phyloP scores from a whole-genome alignment of 352 stramenopile species.

The Peronospora belbahrii region DNA sequence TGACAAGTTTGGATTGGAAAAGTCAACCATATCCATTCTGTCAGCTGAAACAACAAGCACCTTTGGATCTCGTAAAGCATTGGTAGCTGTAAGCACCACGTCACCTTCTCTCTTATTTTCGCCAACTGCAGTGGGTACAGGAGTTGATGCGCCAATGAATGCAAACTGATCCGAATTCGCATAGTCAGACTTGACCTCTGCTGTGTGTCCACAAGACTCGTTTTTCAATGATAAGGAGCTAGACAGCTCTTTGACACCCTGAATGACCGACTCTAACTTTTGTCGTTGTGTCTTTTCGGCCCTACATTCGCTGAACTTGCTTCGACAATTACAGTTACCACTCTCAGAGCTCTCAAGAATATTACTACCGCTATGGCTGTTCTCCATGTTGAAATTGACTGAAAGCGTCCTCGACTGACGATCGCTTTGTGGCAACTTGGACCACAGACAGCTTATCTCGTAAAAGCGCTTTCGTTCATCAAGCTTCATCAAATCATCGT shows the following conservation, averaged over 20 bases:
- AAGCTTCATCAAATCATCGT: conserved; percentile 31
- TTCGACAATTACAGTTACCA: conserved; percentile 10
- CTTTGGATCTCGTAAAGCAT: conserved; percentile 3
- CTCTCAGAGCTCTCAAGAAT: conserved; percentile 9
- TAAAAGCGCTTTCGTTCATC: conserved; percentile 29
- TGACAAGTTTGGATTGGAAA: conserved; percentile 33
- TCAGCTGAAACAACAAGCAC: conserved; percentile 36
- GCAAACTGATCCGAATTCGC: conserved; percentile 17
- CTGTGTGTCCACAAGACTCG: conserved; percentile 5
- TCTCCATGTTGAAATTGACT: conserved; percentile 25
- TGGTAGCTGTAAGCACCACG: not conserved
- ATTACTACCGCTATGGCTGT: conserved; percentile 9
- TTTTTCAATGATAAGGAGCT: conserved; percentile 10
- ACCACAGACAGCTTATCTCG: conserved; percentile 43
- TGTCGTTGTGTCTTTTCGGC: conserved; percentile 3
- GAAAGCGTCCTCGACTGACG: conserved; percentile 36
- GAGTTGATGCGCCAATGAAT: conserved; percentile 14
- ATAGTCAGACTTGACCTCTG: conserved; percentile 4
- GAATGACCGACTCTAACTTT: conserved; percentile 15
- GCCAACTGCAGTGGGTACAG: conserved; percentile 6
- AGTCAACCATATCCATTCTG: conserved; percentile 37
- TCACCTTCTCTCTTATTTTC: conserved; percentile 4
- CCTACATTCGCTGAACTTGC: conserved; percentile 1
- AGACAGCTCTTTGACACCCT: conserved; percentile 13
- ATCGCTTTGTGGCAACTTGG: conserved; percentile 15